Evolutionary conservation across 2,329 filamentous ascomycete genomes (phyloP), one percentile per base, ranked within the genome.

Genomic region (Clonostachys solani): DNA sequence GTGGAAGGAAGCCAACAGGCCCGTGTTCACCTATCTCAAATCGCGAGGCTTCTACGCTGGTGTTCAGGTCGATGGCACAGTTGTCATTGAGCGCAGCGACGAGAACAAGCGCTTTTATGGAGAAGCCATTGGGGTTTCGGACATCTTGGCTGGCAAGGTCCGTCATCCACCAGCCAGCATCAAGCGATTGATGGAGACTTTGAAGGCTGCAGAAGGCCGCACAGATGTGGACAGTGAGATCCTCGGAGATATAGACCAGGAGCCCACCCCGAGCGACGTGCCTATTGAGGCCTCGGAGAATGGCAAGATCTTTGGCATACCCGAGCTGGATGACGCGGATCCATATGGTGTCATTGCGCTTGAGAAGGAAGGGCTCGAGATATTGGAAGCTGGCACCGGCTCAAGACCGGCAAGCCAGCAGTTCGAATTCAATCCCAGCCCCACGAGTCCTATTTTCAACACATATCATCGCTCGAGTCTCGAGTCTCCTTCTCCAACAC

Each of bases 91-190:
- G 63, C 79, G 91, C 34, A 84, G 78, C 2, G 88, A 92, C 52
- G 91, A 92, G 60, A 96, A 96, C 57, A 86, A 88, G 47, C 80
- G 81, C 8, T 95, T 95, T 59, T 96, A 95, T 61, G 84, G 84
- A 12, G 75, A 87, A 17, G 55, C 60, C 19, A 59, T 78, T 16
- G 54, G 66, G 1, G 73, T 71, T 5, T 60, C 67, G 6, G 65
- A 67, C 43, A 78, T 80, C 42, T 52, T 80, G 12, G 64, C 60
- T 5, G 75, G 74, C 6, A 68, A 74, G 44, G 64, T 71, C 6
- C 49, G 53, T 0, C 56, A 58, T 12, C 54, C 52, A 5, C 60
- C 59, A 12, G 53, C 51, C 0, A 56, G 58, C 40, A 53, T 59
- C 19, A 59, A 57, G 41, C 60, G 54, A 54, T 45, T 65, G 37